Conservation (phyloP, 75 land plant species). For the Picea glauca region DNA sequence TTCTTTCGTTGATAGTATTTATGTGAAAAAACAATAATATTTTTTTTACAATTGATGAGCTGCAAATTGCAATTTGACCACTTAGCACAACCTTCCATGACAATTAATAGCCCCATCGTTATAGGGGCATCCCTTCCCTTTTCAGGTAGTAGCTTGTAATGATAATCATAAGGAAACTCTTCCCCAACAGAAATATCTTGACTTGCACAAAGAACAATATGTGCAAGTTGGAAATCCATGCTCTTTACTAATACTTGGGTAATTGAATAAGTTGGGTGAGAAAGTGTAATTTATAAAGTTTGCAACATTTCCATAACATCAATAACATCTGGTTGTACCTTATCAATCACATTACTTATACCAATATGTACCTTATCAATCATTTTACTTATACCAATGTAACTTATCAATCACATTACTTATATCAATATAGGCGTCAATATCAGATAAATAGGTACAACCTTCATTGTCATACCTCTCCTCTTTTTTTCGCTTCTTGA, state of each 20-base stretch:
- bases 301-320: conserved; percentile 93
- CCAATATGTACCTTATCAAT: too few relatives aligned
- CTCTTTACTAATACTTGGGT: conserved; percentile 88
- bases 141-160: conserved; percentile 49
- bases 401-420: conserved; percentile 38
- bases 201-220: conserved; percentile 83
- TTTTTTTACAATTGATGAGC: not conserved
- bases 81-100: conserved; percentile 59
- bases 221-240: conserved; percentile 95
- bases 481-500: conserved; percentile 62
- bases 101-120: conserved; percentile 74
- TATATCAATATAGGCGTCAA: conserved; percentile 60
- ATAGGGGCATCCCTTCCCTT: conserved; percentile 63
- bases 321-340: conserved; percentile 61
- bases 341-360: too few relatives aligned
- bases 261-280: conserved; percentile 77
- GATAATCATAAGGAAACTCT: conserved; percentile 77
- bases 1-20: not conserved
- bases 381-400: too few relatives aligned
- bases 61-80: not conserved
- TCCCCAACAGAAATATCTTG: conserved; percentile 89
- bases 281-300: conserved; percentile 96
- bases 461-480: conserved; percentile 68
- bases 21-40: not conserved
- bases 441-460: conserved; percentile 73